Conservation (phyloP, 805 yeast species). For the Pichia occidentalis region DNA sequence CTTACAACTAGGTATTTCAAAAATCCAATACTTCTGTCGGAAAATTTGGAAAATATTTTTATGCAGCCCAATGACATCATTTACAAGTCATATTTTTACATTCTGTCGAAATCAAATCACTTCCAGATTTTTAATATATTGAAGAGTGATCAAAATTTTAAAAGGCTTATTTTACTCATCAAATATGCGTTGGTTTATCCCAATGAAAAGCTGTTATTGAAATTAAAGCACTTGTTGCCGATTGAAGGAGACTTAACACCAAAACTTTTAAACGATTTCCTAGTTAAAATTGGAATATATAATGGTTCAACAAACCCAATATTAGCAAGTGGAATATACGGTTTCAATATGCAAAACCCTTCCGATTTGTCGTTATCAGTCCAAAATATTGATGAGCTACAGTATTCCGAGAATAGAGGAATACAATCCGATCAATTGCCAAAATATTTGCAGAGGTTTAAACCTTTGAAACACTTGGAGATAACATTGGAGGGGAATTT, state of each 20-base stretch:
- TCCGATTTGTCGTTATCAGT: conserved; percentile 4
- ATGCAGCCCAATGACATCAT: conserved; percentile 13
- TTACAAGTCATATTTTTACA: conserved; percentile 13
- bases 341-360: conserved; percentile 7
- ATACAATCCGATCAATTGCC: conserved; percentile 4
- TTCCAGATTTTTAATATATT: conserved; percentile 15
- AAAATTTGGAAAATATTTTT: conserved; percentile 16
- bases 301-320: conserved; percentile 19
- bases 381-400: conserved; percentile 6
- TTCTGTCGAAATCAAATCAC: conserved; percentile 15
- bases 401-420: conserved; percentile 6
- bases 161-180: conserved; percentile 22
- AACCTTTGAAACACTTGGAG: conserved; percentile 1
- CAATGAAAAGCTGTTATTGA: conserved; percentile 20
- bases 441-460: conserved; percentile 3
- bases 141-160: conserved; percentile 17
- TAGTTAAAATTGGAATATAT: conserved; percentile 17
- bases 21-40: conserved; percentile 22
- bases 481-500: background rate
- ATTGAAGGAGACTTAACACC: conserved; percentile 6
- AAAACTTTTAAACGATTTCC: conserved; percentile 13
- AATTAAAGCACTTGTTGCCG: conserved; percentile 16
- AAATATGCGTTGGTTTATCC: conserved; percentile 29
- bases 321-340: conserved; percentile 25
- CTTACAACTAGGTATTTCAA: conserved; percentile 16